Evolutionary conservation across 148 eudicot species (phyloP).

Genomic region (Chenopodium suecicum): DNA sequence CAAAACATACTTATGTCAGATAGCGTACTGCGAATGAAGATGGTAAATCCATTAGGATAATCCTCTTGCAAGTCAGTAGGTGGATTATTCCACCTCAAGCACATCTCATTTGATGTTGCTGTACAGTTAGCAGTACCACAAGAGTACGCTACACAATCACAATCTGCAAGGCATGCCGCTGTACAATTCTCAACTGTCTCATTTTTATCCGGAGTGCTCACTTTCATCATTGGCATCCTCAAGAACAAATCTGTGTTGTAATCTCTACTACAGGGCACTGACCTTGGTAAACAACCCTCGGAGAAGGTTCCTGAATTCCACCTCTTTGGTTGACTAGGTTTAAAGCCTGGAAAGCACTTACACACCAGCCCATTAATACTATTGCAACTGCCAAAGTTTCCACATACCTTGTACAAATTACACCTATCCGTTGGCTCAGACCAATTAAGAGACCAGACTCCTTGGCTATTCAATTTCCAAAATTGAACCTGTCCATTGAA

Average conservation of each 20-base stretch:
- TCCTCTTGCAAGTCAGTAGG: constrained; percentile 30
- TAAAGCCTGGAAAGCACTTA: constrained; percentile 28
- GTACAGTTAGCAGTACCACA: background rate
- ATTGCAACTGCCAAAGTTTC: constrained; percentile 17
- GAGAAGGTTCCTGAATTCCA: background rate
- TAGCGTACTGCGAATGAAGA: constrained; percentile 20
- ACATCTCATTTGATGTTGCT: background rate
- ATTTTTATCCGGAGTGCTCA: background rate
- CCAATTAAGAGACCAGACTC: constrained; percentile 17
- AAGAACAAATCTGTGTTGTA: background rate
- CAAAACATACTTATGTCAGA: constrained; percentile 20
- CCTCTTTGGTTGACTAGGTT: background rate
- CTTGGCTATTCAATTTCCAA: constrained; percentile 1
- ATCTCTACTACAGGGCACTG: background rate
- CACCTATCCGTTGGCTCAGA: constrained; percentile 24
- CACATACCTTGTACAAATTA: constrained; percentile 10
- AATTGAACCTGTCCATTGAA: constrained; percentile 38
- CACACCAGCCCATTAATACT: constrained; percentile 11
- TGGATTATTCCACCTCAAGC: constrained; percentile 25
- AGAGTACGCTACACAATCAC: constrained; percentile 20
- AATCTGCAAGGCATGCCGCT: background rate
- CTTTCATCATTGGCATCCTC: background rate
- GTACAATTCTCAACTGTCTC: background rate
- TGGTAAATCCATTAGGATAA: constrained; percentile 12
- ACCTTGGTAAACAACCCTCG: background rate